Evolutionary conservation across 495 filamentous ascomycete species (phyloP), one percentile per base, ranked within the genome.

Genomic region (Podospora sp.): DNA sequence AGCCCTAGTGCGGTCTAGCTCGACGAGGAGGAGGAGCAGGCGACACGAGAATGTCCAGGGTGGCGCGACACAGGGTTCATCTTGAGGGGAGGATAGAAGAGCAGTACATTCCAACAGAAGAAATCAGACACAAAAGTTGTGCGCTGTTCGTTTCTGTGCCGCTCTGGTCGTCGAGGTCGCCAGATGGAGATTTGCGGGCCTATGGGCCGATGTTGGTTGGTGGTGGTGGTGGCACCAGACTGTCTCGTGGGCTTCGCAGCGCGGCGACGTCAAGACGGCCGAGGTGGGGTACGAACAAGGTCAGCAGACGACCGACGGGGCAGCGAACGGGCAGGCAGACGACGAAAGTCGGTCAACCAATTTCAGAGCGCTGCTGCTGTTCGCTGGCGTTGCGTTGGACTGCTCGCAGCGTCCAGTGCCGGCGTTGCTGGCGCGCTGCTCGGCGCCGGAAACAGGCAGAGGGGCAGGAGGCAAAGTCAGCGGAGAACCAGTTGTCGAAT

Each of bases 401-500:
- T 58, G 25, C 27, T 29, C 11, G 24, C 24, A 29, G 55, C 9
- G 55, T 46, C 40, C 40, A 46, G 40, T 46, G 40, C 40, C 40
- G 40, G 40, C 40, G 25, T 22, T 29, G 25, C 55, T 58, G 55
- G 55, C 7, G 55, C 7, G 56, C 20, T 59, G 57, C 4, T 29
- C 57, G 20, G n/a, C 26, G 27, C 27, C 33, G 57, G 57, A 46
- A 46, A 46, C 40, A 20, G 18, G 56, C 6, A 24, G 59, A 62
- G 29, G 27, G n/a, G 58, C 4, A 62, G 16, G 63, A 21, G 11
- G 16, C 33, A 51, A 46, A 50, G 55, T 12, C 24, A 65, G 62
- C 20, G 20, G 29, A 35, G 57, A 62, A 49, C 67, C 65, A 69
- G 68, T 64, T n/a, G 62, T 46, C 60, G 62, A 65, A 46, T 77